These are phyloP conservation scores for Alectoria sarmentosa DNA, from an alignment of 495 filamentous ascomycete species.

Conservation along the genomic window DNA sequence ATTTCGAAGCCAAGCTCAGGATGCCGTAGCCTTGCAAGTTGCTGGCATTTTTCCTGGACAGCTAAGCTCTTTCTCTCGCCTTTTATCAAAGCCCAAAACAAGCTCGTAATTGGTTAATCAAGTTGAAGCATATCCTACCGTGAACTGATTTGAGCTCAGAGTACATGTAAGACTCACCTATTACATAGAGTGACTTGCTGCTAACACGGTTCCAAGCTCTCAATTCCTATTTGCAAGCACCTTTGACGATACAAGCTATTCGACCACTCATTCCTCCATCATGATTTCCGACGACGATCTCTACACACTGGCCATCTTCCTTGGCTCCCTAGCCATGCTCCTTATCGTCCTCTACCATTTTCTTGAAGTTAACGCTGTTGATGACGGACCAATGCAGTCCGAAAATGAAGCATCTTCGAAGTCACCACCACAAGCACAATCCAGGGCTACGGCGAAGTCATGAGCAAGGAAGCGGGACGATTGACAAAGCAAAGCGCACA, in stretches of 20 bases:
- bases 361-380: constrained; percentile 84
- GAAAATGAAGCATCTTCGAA: constrained; percentile 7
- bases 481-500: neutral
- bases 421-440: constrained; percentile 8
- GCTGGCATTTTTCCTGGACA: too few species aligned
- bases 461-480: neutral
- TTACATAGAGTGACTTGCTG: neutral
- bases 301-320: constrained; percentile 75
- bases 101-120: neutral
- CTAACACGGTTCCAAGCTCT: neutral
- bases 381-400: constrained; percentile 33
- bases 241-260: neutral
- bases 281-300: constrained; percentile 87
- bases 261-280: neutral
- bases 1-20: neutral
- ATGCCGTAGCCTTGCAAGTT: neutral
- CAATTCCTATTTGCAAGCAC: neutral
- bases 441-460: constrained; percentile 10
- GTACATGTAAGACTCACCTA: neutral
- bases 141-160: neutral
- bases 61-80: neutral
- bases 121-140: neutral
- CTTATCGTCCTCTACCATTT: constrained; percentile 95
- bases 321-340: constrained; percentile 86
- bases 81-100: neutral